phyloP scores from a whole-genome alignment of 2,329 filamentous ascomycete genomes.

The Arthroderma sp. region DNA sequence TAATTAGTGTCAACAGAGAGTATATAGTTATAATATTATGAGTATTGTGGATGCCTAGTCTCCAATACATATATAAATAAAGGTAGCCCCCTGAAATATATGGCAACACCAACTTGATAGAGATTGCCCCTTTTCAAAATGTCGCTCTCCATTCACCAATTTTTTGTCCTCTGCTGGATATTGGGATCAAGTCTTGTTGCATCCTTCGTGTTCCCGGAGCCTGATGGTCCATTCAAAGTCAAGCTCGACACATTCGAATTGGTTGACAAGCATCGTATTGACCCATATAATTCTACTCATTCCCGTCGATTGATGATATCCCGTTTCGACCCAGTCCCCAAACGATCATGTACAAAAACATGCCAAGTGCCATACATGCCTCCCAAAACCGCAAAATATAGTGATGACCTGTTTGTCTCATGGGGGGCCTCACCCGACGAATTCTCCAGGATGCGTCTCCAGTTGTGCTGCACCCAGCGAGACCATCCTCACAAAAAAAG shows the following conservation, averaged over 20 bases:
- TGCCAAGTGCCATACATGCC: slow-evolving; percentile 6
- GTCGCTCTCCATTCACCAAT: too few relatives aligned
- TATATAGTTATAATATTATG: too few relatives aligned
- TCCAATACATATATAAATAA: too few relatives aligned
- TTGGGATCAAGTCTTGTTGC: too few relatives aligned
- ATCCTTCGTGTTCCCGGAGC: slow-evolving; percentile 5
- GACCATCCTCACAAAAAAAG: too few relatives aligned
- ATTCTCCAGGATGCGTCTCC: neutral
- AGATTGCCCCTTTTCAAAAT: too few relatives aligned
- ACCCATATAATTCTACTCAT: slow-evolving; percentile 7
- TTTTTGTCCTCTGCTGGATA: too few relatives aligned
- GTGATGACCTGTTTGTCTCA: slow-evolving; percentile 2
- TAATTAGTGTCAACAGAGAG: too few relatives aligned
- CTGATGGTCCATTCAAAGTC: slow-evolving; percentile 4
- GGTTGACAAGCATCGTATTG: slow-evolving; percentile 4
- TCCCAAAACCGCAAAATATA: slow-evolving; percentile 1
- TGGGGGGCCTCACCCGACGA: neutral
- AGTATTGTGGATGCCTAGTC: too few relatives aligned
- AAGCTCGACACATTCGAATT: slow-evolving; percentile 4
- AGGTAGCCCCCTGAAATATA: too few relatives aligned
- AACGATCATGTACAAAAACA: neutral
- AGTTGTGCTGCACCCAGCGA: slow-evolving; percentile 4
- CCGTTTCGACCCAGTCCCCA: slow-evolving; percentile 7
- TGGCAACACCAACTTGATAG: too few relatives aligned
- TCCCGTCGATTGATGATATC: slow-evolving; percentile 8